Evolutionary conservation across 2,329 filamentous ascomycete species (phyloP).

Genomic region (Aspergillus tubingensis): DNA sequence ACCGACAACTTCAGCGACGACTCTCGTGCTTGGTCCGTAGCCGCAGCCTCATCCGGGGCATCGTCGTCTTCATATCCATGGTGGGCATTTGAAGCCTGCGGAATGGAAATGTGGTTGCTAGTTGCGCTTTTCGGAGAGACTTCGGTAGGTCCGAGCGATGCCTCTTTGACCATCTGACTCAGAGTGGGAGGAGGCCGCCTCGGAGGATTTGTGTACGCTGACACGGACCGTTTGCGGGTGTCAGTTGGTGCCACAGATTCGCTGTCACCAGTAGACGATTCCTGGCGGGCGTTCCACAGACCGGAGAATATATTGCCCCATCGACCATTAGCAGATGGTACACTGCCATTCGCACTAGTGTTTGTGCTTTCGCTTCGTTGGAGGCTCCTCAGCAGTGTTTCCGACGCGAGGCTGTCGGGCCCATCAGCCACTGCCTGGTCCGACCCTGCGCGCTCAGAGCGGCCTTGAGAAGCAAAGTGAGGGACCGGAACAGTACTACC

Average conservation of each 20-base stretch:
- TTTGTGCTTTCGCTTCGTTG: constrained; percentile 55
- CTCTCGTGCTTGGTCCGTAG: constrained; percentile 39
- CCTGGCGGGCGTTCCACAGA: constrained; percentile 56
- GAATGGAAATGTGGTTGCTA: constrained; percentile 41
- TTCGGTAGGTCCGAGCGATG: constrained; percentile 22
- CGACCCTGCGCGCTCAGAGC: constrained; percentile 27
- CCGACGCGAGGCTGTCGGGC: constrained; percentile 53
- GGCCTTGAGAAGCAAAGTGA: constrained; percentile 52
- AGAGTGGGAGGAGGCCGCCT: constrained; percentile 32
- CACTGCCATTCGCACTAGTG: constrained; percentile 47
- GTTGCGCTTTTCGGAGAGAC: constrained; percentile 24
- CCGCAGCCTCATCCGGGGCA: constrained; percentile 31
- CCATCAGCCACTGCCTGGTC: constrained; percentile 29
- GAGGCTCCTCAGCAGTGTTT: constrained; percentile 56
- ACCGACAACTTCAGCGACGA: constrained; percentile 56
- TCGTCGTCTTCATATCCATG: constrained; percentile 22
- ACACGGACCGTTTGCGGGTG: constrained; percentile 32
- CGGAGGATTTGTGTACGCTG: constrained; percentile 27
- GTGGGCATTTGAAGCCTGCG: constrained; percentile 26
- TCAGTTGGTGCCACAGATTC: constrained; percentile 25
- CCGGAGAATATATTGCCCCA: constrained; percentile 60
- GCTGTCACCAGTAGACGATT: constrained; percentile 48
- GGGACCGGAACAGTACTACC: constrained; percentile 54
- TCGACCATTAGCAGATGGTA: constrained; percentile 50
- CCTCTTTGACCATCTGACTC: constrained; percentile 39